phyloP scores from a whole-genome alignment of 2,329 filamentous ascomycete genomes.

The Falciphora oryzae region DNA sequence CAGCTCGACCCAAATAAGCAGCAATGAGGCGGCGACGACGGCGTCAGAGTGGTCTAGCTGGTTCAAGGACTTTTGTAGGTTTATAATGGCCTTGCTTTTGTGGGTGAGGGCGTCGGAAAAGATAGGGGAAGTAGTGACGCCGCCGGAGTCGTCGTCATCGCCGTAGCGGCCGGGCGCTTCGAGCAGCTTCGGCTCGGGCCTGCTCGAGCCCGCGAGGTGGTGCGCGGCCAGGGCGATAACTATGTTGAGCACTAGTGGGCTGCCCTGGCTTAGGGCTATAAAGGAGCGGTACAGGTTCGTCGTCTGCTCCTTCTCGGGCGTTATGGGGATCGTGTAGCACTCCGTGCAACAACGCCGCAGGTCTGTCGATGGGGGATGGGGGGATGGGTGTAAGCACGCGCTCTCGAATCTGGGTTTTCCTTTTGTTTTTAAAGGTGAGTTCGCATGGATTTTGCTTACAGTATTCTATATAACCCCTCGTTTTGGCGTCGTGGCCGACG shows the following conservation, averaged over 20 bases:
- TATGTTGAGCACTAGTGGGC: neutral
- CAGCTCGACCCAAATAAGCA: slow-evolving; percentile 12
- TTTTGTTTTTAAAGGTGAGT: no score
- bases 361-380: neutral
- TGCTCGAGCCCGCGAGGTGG: slow-evolving; percentile 7
- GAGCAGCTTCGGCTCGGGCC: slow-evolving; percentile 6
- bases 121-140: no score
- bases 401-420: no score
- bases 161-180: slow-evolving; percentile 1
- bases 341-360: slow-evolving; percentile 1
- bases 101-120: slow-evolving; percentile 9
- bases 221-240: slow-evolving; percentile 6
- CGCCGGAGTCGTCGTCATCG: no score
- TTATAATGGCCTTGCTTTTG: slow-evolving; percentile 10
- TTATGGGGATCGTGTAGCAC: neutral
- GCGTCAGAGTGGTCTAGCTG: slow-evolving; percentile 9
- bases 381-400: no score
- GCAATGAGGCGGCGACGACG: slow-evolving; percentile 7
- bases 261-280: neutral
- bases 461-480: no score
- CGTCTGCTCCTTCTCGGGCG: neutral
- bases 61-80: slow-evolving; percentile 6
- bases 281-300: neutral
- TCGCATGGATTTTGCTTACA: no score
- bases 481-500: no score